Base-by-base conservation (phyloP, 2,329 filamentous ascomycete genomes). In the Clarireedia monteithiana region DNA sequence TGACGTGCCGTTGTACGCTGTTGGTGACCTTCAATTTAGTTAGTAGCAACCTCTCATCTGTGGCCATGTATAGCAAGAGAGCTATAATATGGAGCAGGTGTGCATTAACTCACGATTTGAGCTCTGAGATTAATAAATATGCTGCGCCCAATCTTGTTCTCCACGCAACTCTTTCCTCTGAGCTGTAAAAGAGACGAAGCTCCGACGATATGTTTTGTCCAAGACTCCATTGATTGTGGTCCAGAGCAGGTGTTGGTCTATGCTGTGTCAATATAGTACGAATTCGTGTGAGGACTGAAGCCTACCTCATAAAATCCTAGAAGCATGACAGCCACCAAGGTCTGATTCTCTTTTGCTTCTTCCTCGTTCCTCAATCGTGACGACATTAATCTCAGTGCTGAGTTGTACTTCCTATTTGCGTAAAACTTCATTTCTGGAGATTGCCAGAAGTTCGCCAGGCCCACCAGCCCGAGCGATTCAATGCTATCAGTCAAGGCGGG, bases 41-140 rank as follows among this genome's bases (percentile, higher is more conserved):
- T 71, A 47, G 70, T 12, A 9, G 30, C 6, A n/a, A 9, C 4
- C 4, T 4, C 4, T 14, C 10, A 36, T 2, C n/a, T 53, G 27
- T 7, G 7, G 26, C 3, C 5, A 12, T 34, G 9, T 9, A 34
- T 12, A 34, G 30, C 12, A 3, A 9, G 30, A 34, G 30, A 12
- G 30, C 30, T 4, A 34, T 3, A 34, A 34, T 12, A 5, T 3
- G 14, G 12, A 34, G 10, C 10, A 34, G 4, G 30, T 34, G 30
- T 12, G 45, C 5, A 2, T 14, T 52, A 36, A 20, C 58, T 50
- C 51, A 67, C 64, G 24, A 64, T 50, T 58, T 66, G 63, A n/a
- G 59, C 53, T 40, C 64, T 77, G 30, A 81, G 70, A 73, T 80
- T 78, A 55, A 76, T 70, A 62, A 82, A 81, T 75, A 82, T 77